These are phyloP conservation scores for Cutaneotrichosporon cavernicola DNA, from an alignment of 1,284 basidiomycete genomes.

Conservation along the genomic window DNA sequence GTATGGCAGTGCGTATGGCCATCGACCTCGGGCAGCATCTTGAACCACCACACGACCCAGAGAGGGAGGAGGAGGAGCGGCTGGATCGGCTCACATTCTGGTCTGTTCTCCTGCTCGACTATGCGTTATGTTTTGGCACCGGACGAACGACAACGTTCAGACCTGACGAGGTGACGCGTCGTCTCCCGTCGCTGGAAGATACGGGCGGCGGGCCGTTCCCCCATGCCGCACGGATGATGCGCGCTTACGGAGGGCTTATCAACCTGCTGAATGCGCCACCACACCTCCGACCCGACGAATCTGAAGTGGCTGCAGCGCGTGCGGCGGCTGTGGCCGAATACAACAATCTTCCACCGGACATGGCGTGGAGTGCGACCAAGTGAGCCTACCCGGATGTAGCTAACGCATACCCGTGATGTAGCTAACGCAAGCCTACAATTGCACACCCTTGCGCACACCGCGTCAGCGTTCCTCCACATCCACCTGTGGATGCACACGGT, in stretches of 20 bases:
- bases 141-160: conserved; percentile 36
- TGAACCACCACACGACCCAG: conserved; percentile 17
- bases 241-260: conserved; percentile 29
- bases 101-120: conserved; percentile 35
- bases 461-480: conserved; percentile 32
- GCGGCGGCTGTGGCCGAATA: conserved; percentile 30
- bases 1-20: conserved; percentile 37
- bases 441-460: conserved; percentile 27
- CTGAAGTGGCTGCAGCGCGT: conserved; percentile 15
- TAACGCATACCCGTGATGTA: not conserved
- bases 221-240: conserved; percentile 32
- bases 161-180: conserved; percentile 33
- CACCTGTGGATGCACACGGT: conserved; percentile 42
- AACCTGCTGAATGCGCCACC: conserved; percentile 30
- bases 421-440: conserved; percentile 27
- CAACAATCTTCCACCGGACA: conserved; percentile 29
- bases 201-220: conserved; percentile 25
- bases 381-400: conserved; percentile 12
- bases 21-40: conserved; percentile 37
- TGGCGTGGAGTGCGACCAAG: conserved; percentile 40
- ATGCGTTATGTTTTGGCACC: conserved; percentile 32
- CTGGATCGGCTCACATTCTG: conserved; percentile 37
- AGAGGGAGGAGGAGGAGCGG: conserved; percentile 21
- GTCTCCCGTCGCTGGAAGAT: conserved; percentile 8
- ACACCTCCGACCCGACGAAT: conserved; percentile 7